A percentile compares a stretch with the other conserved stretches of the same genome.
Conservation (phyloP, 2,329 filamentous ascomycete genomes). For the Berkeleyomyces rouxiae region DNA sequence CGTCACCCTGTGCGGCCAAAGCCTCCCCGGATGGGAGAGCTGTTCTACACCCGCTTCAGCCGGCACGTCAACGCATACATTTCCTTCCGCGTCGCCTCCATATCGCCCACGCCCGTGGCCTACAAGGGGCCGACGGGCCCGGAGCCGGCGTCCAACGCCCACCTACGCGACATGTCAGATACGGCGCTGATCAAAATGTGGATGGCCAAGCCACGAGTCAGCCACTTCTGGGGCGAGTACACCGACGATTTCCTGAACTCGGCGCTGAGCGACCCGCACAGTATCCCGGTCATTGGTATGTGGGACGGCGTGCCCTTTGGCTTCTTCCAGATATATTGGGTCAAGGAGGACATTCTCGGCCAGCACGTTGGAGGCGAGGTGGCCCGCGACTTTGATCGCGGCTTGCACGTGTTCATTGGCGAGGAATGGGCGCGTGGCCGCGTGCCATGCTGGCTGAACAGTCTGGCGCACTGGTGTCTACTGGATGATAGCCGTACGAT, state of each 20-base stretch:
- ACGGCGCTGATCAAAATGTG: conserved; percentile 56
- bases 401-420: conserved; percentile 75
- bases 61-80: conserved; percentile 71
- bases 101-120: conserved; percentile 44
- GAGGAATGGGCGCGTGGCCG: conserved; percentile 79
- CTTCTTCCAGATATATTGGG: conserved; percentile 98
- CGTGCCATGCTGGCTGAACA: conserved; percentile 69
- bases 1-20: conserved; percentile 79
- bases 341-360: conserved; percentile 75
- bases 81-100: conserved; percentile 70
- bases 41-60: conserved; percentile 78
- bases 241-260: conserved; percentile 48
- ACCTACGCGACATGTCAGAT: conserved; percentile 33
- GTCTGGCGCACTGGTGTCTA: conserved; percentile 75
- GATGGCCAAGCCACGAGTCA: conserved; percentile 75
- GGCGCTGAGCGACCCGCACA: conserved; percentile 51
- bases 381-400: conserved; percentile 68
- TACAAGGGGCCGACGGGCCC: conserved; percentile 43
- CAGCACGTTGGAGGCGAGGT: conserved; percentile 43
- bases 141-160: conserved; percentile 20
- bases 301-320: conserved; percentile 94
- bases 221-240: conserved; percentile 66
- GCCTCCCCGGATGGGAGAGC: conserved; percentile 75
- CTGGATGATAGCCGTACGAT: conserved; percentile 65
- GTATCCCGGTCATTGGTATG: conserved; percentile 78